Evolutionary conservation across 345 rosid species (phyloP).

Genomic region (Citrus sp.): DNA sequence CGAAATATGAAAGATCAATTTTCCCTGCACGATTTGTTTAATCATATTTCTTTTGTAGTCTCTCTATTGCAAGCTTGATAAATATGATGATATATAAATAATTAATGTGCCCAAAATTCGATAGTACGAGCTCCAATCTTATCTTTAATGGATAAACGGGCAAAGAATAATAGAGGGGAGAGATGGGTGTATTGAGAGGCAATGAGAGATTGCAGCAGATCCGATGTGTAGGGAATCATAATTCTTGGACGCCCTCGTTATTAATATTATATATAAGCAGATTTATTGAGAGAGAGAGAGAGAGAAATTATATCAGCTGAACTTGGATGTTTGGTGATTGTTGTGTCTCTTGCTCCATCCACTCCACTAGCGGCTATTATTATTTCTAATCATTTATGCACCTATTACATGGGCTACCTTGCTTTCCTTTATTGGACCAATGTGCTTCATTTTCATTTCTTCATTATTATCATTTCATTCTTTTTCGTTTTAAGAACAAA

Average conservation of each 20-base stretch:
- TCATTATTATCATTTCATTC: too few relatives aligned
- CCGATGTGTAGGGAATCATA: constrained; percentile 37
- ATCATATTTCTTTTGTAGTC: background rate
- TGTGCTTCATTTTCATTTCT: background rate
- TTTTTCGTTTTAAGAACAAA: too few relatives aligned
- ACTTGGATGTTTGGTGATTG: constrained; percentile 14
- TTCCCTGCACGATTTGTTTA: background rate
- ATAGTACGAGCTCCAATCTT: background rate
- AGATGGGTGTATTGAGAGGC: constrained; percentile 27
- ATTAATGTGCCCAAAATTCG: background rate
- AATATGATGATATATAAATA: background rate
- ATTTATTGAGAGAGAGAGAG: constrained; percentile 5
- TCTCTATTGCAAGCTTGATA: background rate
- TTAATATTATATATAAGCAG: background rate
- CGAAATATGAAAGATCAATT: background rate
- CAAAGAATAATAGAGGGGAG: constrained; percentile 35
- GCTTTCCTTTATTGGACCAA: constrained; percentile 18
- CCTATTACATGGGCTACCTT: constrained; percentile 28
- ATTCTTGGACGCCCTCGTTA: constrained; percentile 24
- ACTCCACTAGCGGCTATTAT: constrained; percentile 8
- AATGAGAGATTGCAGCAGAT: constrained; percentile 41
- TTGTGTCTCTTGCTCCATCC: constrained; percentile 18
- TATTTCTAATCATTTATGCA: constrained; percentile 22
- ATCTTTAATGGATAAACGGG: constrained; percentile 7
- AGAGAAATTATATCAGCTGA: background rate